A percentile compares a stretch with the other conserved stretches of the same genome.
Conservation (phyloP, 2,329 filamentous ascomycete genomes). For the Emergomyces africanus region DNA sequence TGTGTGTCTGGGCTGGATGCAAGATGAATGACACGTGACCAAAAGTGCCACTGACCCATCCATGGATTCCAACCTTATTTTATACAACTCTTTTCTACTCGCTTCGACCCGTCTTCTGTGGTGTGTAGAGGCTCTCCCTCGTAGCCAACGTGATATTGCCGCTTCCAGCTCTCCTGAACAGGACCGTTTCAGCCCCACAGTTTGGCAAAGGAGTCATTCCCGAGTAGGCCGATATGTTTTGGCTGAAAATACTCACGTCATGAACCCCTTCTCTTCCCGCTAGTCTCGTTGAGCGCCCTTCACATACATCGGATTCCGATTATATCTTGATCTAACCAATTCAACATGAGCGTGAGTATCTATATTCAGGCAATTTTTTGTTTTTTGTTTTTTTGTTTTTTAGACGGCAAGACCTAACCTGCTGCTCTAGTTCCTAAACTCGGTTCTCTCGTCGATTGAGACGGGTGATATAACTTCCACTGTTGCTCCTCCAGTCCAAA, state of each 20-base stretch:
- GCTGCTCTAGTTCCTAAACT: constrained; percentile 37
- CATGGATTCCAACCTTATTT: too few relatives aligned
- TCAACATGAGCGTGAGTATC: constrained; percentile 28
- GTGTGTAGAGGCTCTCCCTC: neutral
- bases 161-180: neutral
- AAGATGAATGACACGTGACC: neutral
- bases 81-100: neutral
- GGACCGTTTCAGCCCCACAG: neutral
- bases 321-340: neutral
- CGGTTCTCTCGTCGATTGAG: constrained; percentile 39
- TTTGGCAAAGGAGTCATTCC: neutral
- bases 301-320: neutral
- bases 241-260: neutral
- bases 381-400: too few relatives aligned
- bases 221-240: neutral
- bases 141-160: neutral
- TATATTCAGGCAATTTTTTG: neutral
- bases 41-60: neutral
- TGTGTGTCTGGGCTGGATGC: too few relatives aligned
- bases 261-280: neutral
- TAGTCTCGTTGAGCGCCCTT: neutral
- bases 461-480: constrained; percentile 21
- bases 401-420: neutral
- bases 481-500: constrained; percentile 10
- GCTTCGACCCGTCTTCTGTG: neutral